Evolutionary conservation across 2,329 filamentous ascomycete species (phyloP).

Genomic region (Botryotinia narcissicola): DNA sequence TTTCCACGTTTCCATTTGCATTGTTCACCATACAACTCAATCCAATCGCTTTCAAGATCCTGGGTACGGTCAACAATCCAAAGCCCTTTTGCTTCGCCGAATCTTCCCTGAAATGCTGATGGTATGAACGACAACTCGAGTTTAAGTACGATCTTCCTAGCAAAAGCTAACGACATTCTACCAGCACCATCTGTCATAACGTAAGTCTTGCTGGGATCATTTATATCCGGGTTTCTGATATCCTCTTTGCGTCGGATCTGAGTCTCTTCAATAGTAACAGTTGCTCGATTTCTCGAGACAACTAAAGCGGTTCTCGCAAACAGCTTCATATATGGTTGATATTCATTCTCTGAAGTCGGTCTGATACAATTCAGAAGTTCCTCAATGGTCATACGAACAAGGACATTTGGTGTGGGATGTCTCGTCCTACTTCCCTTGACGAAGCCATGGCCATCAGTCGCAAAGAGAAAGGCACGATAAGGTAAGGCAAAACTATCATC

Average conservation of each 20-base stretch:
- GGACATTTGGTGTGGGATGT: background rate
- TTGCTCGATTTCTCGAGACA: conserved; percentile 43
- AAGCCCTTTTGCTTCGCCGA: conserved; percentile 72
- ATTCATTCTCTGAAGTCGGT: conserved; percentile 44
- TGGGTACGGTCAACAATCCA: conserved; percentile 62
- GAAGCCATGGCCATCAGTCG: conserved; percentile 45
- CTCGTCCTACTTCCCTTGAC: background rate
- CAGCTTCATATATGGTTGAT: conserved; percentile 52
- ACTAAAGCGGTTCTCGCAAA: conserved; percentile 59
- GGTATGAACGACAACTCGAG: conserved; percentile 56
- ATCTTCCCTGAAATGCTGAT: conserved; percentile 65
- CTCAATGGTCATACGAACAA: conserved; percentile 38
- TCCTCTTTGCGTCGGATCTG: conserved; percentile 45
- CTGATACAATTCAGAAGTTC: conserved; percentile 54
- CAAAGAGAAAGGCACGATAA: conserved; percentile 54
- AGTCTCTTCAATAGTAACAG: conserved; percentile 44
- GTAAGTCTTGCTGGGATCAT: conserved; percentile 29
- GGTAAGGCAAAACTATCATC: conserved; percentile 38
- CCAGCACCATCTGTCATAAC: conserved; percentile 69
- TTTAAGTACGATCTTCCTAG: conserved; percentile 48
- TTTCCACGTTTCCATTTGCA: conserved; percentile 61
- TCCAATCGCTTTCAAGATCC: conserved; percentile 54
- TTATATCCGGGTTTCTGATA: conserved; percentile 19
- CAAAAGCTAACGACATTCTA: conserved; percentile 60
- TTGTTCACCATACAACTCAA: conserved; percentile 65